A percentile compares a stretch with the other conserved stretches of the same genome.
Conservation (phyloP, 2,329 filamentous ascomycete genomes). For the Colletotrichum spaethianum region DNA sequence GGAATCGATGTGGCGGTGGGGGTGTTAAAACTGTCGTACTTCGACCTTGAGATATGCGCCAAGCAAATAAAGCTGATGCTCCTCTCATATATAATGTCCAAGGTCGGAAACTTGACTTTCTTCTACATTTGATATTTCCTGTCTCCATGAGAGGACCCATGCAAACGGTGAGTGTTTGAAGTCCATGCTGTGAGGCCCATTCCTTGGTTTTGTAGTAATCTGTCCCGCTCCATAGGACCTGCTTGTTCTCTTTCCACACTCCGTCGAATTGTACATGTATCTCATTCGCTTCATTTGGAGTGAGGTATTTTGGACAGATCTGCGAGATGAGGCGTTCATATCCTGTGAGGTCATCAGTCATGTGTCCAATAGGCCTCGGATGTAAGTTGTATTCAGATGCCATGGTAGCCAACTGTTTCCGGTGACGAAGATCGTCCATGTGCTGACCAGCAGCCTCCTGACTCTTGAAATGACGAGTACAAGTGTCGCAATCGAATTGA, state of each 20-base stretch:
- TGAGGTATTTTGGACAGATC: not conserved
- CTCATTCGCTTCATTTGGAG: not conserved
- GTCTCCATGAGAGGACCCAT: not conserved
- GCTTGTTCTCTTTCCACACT: not conserved
- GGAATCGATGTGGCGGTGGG: not conserved
- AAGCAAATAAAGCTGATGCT: not conserved
- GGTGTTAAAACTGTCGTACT: not conserved
- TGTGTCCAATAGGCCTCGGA: not conserved
- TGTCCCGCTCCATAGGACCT: not conserved
- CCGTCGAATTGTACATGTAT: not conserved
- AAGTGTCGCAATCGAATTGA: not conserved
- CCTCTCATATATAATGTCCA: not conserved
- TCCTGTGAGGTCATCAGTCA: not conserved
- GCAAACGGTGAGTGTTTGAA: conserved; percentile 1
- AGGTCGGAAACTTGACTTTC: not conserved
- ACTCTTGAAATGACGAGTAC: not conserved
- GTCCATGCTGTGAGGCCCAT: not conserved
- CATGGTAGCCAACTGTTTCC: not conserved
- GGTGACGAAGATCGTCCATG: not conserved
- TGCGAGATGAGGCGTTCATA: not conserved
- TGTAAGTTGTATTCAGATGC: too few species aligned
- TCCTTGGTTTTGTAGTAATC: not conserved
- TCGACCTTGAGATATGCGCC: not conserved
- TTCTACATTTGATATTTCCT: not conserved
- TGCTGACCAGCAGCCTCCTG: not conserved